These are phyloP conservation scores for Oryza australiensis DNA, from an alignment of 176 grass and related monocot genomes.

Conservation along the genomic window DNA sequence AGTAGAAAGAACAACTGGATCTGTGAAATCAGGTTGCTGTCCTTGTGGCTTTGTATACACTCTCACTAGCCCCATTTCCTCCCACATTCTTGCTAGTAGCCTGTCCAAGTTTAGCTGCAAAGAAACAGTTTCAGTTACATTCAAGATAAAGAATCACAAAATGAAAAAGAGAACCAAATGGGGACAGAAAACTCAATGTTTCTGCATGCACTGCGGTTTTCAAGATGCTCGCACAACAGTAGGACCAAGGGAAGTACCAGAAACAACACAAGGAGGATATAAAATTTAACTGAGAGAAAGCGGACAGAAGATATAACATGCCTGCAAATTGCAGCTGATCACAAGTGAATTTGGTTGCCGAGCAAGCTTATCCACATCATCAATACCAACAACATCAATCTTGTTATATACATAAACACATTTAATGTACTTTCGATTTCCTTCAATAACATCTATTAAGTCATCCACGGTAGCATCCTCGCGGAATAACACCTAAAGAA, in stretches of 20 bases:
- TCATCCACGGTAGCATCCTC: slow-evolving; percentile 99
- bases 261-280: slow-evolving; percentile 9
- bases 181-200: background rate
- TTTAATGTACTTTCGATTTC: slow-evolving; percentile 97
- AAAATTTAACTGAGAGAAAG: slow-evolving; percentile 1
- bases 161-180: background rate
- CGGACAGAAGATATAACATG: slow-evolving; percentile 23
- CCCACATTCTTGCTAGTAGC: slow-evolving; percentile 94
- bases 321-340: slow-evolving; percentile 99
- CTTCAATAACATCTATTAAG: slow-evolving; percentile 96
- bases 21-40: slow-evolving; percentile 91
- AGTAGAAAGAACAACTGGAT: slow-evolving; percentile 96
- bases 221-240: background rate
- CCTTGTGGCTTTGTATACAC: slow-evolving; percentile 96
- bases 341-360: slow-evolving; percentile 97
- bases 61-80: slow-evolving; percentile 98
- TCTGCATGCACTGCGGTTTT: background rate
- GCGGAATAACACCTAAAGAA: slow-evolving; percentile 80
- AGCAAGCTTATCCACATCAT: slow-evolving; percentile 91
- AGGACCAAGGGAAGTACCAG: background rate
- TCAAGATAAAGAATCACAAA: background rate
- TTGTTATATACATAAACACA: slow-evolving; percentile 99
- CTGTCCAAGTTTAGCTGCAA: slow-evolving; percentile 94
- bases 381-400: slow-evolving; percentile 98
- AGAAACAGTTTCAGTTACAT: slow-evolving; percentile 31